Percentiles rank a stretch among this genome's conserved stretches.
These are phyloP conservation scores for Pyrrhoderma lamaoense DNA, from an alignment of 1,284 basidiomycete genomes.

Conservation along the genomic window DNA sequence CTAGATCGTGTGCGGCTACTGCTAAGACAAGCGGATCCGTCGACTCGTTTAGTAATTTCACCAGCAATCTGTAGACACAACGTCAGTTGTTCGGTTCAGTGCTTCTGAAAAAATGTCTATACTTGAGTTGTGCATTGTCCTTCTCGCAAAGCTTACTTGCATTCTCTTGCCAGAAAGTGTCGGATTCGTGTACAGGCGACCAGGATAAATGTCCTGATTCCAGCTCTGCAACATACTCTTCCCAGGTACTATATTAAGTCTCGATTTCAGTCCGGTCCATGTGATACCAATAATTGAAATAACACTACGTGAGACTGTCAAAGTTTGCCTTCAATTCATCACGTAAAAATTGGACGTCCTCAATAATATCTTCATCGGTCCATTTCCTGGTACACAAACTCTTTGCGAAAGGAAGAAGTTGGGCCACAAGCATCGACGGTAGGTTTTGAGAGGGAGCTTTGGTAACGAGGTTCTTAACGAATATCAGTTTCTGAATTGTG, in stretches of 20 bases:
- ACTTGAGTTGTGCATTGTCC: slow-evolving; percentile 79
- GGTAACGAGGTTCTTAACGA: slow-evolving; percentile 71
- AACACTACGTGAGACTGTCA: slow-evolving; percentile 76
- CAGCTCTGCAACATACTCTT: slow-evolving; percentile 92
- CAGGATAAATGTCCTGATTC: slow-evolving; percentile 87
- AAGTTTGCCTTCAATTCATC: slow-evolving; percentile 78
- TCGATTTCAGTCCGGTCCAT: slow-evolving; percentile 1
- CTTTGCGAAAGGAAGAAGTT: slow-evolving; percentile 81
- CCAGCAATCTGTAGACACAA: slow-evolving; percentile 47
- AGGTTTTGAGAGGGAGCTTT: slow-evolving; percentile 81
- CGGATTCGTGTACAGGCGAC: slow-evolving; percentile 93
- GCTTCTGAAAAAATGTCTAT: slow-evolving; percentile 18
- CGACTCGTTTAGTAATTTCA: slow-evolving; percentile 67
- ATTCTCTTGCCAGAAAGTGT: slow-evolving; percentile 98
- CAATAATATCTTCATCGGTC: slow-evolving; percentile 90
- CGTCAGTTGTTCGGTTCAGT: background rate
- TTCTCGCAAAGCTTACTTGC: slow-evolving; percentile 77
- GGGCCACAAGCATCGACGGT: slow-evolving; percentile 86
- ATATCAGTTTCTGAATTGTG: background rate
- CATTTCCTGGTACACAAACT: slow-evolving; percentile 84
- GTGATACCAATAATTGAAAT: background rate
- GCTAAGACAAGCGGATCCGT: slow-evolving; percentile 72
- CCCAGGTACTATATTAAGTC: slow-evolving; percentile 73
- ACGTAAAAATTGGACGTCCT: slow-evolving; percentile 82
- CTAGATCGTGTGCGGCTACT: slow-evolving; percentile 88